phyloP scores from a whole-genome alignment of 2,329 filamentous ascomycete species.

The Dactylellina parvicollis region DNA sequence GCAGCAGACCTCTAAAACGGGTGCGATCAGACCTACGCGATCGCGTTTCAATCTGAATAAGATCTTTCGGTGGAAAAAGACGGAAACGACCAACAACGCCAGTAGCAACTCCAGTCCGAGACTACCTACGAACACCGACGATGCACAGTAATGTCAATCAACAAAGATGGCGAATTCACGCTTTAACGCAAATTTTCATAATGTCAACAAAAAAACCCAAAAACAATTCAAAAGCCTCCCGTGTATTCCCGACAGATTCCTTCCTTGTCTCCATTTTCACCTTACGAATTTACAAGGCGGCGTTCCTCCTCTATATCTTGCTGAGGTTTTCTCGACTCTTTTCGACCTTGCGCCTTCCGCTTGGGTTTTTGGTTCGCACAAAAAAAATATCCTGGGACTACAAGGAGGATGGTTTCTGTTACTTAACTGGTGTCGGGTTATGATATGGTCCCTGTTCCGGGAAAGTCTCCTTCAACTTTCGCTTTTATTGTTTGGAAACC shows the following conservation, averaged over 20 bases:
- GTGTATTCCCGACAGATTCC: slow-evolving; percentile 9
- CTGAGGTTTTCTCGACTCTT: slow-evolving; percentile 27
- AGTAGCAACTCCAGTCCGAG: slow-evolving; percentile 23
- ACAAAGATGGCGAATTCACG: slow-evolving; percentile 16
- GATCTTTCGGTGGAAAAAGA: slow-evolving; percentile 50
- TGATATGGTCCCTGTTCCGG: neutral
- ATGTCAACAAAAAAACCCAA: slow-evolving; percentile 6
- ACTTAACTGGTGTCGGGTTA: slow-evolving; percentile 25
- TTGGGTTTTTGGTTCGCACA: slow-evolving; percentile 12
- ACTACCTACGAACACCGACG: slow-evolving; percentile 34
- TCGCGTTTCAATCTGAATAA: slow-evolving; percentile 53
- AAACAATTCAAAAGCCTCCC: slow-evolving; percentile 13
- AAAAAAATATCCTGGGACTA: slow-evolving; percentile 26
- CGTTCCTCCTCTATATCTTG: slow-evolving; percentile 49
- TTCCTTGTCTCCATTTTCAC: slow-evolving; percentile 12
- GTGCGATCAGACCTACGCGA: slow-evolving; percentile 54
- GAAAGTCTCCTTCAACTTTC: slow-evolving; percentile 8
- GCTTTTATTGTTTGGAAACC: slow-evolving; percentile 18
- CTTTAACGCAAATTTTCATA: slow-evolving; percentile 13
- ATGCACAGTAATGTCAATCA: slow-evolving; percentile 40
- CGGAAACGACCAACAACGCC: slow-evolving; percentile 31
- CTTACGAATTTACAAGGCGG: slow-evolving; percentile 48
- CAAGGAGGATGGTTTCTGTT: slow-evolving; percentile 34
- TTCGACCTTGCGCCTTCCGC: slow-evolving; percentile 1
- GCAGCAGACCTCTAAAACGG: slow-evolving; percentile 54